Base-by-base conservation (phyloP, 768 basidiomycete genomes). In the Dictyophora rubrovolvata region DNA sequence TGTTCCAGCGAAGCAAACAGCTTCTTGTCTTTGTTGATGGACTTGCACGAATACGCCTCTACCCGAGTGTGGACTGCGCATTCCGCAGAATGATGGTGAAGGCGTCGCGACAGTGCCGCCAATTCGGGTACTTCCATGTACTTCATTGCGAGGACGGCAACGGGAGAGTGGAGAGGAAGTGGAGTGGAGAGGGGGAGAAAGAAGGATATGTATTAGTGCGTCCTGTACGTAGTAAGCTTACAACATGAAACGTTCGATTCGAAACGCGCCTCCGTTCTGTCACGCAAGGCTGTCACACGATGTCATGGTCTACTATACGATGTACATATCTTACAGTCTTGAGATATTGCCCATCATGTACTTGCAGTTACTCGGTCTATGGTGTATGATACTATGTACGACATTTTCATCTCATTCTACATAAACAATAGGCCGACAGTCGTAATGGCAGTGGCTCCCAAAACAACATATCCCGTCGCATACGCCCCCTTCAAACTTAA, bases 21-120 rank as follows among this genome's bases (percentile, higher is more conserved):
- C 70, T 88, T 90, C 82, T 93, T 92, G 79, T 99, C 96, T 67
- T 89, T 87, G 65, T 91, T 89, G 72, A 96, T 87, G 72, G 93
- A 87, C 81, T 99, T 99, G 81, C 92, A 93, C 68, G 88, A 90
- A 77, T 97, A 99, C 0, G 92, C 94, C 72, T 97, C 95, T 71
- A 98, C 86, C 64, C 93, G 83, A 49, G 91, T 92, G 73, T 91
- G 85, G 7, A 95, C 91, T 5, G 85, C 80, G 71, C 90, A 91
- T 71, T 93, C 89, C 52, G 87, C 82, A 11, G 92, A 89, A 63
- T 91, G 87, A 70, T 90, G 87, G 5, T 86, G 85, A 52, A 94
- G 85, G 16, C 85, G 81, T 67, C 86, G 82, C 0, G 87, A 84
- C 59, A 96, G 82, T 56, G 79, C 79, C 12, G 85, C 82, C 2